A percentile compares a stretch with the other conserved stretches of the same genome.
Conservation (phyloP, 257 asterid species). For the Linaria vulgaris region DNA sequence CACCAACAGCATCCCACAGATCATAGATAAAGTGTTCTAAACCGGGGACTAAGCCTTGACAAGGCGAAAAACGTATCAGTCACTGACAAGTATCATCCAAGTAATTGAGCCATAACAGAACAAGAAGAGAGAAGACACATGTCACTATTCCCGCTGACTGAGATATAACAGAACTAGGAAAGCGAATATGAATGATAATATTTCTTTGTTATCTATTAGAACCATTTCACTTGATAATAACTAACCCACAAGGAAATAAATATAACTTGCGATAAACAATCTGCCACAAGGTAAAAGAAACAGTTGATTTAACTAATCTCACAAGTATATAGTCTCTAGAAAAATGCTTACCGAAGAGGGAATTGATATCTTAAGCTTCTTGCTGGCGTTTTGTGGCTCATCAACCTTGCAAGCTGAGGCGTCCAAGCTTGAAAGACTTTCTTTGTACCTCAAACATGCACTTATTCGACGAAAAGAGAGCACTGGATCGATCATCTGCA, state of each 20-base stretch:
- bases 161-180: too few relatives aligned
- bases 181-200: too few relatives aligned
- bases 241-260: neutral
- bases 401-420: slow-evolving; percentile 27
- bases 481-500: slow-evolving; percentile 63
- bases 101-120: neutral
- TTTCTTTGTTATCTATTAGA: neutral
- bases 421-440: slow-evolving; percentile 33
- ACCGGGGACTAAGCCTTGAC: too few relatives aligned
- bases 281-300: neutral
- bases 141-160: neutral
- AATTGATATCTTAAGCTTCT: slow-evolving; percentile 48
- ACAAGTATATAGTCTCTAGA: neutral
- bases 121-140: neutral
- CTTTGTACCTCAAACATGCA: slow-evolving; percentile 50
- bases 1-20: neutral
- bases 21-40: neutral
- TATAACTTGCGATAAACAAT: neutral
- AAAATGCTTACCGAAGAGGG: slow-evolving; percentile 43
- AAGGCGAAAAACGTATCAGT: too few relatives aligned
- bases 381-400: slow-evolving; percentile 32
- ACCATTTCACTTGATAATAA: neutral
- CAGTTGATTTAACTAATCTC: neutral
- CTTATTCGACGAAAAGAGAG: slow-evolving; percentile 49
- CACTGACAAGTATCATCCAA: neutral